phyloP scores from a whole-genome alignment of 495 filamentous ascomycete species.

The Penicillium bialowiezense region DNA sequence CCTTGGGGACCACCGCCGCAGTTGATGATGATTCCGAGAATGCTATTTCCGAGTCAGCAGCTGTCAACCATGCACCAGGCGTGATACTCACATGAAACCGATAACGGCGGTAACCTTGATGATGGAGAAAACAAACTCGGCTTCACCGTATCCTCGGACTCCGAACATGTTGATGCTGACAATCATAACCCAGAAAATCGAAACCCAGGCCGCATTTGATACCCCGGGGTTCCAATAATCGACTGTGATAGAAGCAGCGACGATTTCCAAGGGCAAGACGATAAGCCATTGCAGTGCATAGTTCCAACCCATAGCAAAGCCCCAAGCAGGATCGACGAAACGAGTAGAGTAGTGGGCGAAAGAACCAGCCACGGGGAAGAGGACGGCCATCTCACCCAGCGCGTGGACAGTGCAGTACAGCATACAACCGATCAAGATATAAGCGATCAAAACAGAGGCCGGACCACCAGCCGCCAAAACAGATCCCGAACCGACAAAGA shows the following conservation, averaged over 20 bases:
- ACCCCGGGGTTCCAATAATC: slow-evolving; percentile 72
- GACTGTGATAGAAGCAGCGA: slow-evolving; percentile 85
- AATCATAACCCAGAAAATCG: slow-evolving; percentile 73
- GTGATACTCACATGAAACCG: slow-evolving; percentile 73
- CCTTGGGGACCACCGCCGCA: slow-evolving; percentile 72
- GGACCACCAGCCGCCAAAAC: slow-evolving; percentile 80
- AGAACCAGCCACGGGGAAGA: slow-evolving; percentile 88
- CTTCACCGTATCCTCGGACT: slow-evolving; percentile 85
- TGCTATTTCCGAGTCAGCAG: slow-evolving; percentile 39
- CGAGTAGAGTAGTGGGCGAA: slow-evolving; percentile 91
- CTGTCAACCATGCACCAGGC: not conserved
- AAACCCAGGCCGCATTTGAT: slow-evolving; percentile 78
- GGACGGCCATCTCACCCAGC: slow-evolving; percentile 86
- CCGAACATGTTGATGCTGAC: slow-evolving; percentile 82
- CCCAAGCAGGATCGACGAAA: slow-evolving; percentile 93
- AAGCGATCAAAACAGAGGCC: slow-evolving; percentile 79
- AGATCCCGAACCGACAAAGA: slow-evolving; percentile 84
- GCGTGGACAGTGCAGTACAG: slow-evolving; percentile 90
- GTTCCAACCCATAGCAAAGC: slow-evolving; percentile 98
- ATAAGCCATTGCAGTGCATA: slow-evolving; percentile 94
- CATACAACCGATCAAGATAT: slow-evolving; percentile 81
- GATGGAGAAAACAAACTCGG: slow-evolving; percentile 83
- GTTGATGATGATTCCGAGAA: slow-evolving; percentile 76
- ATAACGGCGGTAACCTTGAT: slow-evolving; percentile 86
- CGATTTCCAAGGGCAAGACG: slow-evolving; percentile 84